phyloP scores from a whole-genome alignment of 2,329 filamentous ascomycete genomes.

The Gyromitra esculenta region DNA sequence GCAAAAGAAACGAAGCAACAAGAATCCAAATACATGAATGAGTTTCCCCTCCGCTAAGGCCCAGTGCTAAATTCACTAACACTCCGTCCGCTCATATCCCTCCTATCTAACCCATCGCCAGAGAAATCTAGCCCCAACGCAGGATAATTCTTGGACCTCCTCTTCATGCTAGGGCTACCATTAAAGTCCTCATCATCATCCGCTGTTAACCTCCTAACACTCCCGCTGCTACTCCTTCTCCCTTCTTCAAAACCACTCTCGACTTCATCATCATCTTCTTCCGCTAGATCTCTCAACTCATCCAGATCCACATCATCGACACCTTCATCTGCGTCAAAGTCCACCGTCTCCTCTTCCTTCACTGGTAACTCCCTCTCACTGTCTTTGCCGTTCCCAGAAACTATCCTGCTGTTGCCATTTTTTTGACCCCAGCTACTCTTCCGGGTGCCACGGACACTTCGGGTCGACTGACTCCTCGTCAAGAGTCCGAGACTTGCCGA shows the following conservation, averaged over 20 bases:
- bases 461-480: constrained; percentile 72
- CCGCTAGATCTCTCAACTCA: constrained; percentile 71
- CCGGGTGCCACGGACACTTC: constrained; percentile 63
- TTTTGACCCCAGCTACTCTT: constrained; percentile 72
- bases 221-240: constrained; percentile 49
- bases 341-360: constrained; percentile 64
- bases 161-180: constrained; percentile 57
- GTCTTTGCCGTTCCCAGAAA: constrained; percentile 60
- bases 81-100: constrained; percentile 40
- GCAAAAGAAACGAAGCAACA: constrained; percentile 17
- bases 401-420: constrained; percentile 55
- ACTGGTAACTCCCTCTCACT: constrained; percentile 41
- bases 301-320: constrained; percentile 69
- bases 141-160: constrained; percentile 54
- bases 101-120: constrained; percentile 34
- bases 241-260: constrained; percentile 63
- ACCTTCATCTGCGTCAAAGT: constrained; percentile 61
- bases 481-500: constrained; percentile 65
- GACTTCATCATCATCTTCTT: constrained; percentile 64
- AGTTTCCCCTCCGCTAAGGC: constrained; percentile 31
- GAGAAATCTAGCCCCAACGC: constrained; percentile 52
- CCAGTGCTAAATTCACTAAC: constrained; percentile 43
- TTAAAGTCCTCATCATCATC: constrained; percentile 51
- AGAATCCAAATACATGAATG: constrained; percentile 21
- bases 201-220: constrained; percentile 51